Evolutionary conservation across 2,329 filamentous ascomycete genomes (phyloP), one percentile per base, ranked within the genome.

Genomic region (Colletotrichum sojae): DNA sequence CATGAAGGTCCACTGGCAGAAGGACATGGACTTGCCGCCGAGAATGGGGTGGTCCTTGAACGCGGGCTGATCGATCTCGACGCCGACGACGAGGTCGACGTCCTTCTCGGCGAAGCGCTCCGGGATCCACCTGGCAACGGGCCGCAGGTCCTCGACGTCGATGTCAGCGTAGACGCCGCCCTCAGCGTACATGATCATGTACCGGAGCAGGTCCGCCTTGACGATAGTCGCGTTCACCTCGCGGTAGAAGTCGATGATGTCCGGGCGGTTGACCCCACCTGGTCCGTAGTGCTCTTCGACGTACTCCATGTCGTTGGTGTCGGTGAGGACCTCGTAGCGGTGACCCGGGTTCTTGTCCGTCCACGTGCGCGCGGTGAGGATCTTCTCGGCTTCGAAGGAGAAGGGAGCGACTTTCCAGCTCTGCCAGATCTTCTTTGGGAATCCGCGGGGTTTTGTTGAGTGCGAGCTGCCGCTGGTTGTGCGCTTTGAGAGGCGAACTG

Each of bases 1-100:
- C 82, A 92, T 90, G 74, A 93, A 92, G 0, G 91, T 93, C 91
- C 91, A 93, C 75, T 93, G 91, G 76, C 91, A 93, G 76, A 93
- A 93, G 0, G 90, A 93, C 72, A 85, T 83, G 45, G 88, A 92
- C 78, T 93, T 93, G 56, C 84, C 85, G 15, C 91, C 91, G 0
- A 93, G 82, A 39, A 93, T 89, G 2, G 88, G 84, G 75, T 93
- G 91, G 57, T 89, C 79, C 18, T 80, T 81, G 79, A 89, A 92
- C 9, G 88, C 84, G 0, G 91, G 91, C 77, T 92, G 86, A 74
- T 93, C 91, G 66, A 93, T 91, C 76, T 93, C 91, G 1, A 93
- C 83, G 15, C 91, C 90, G 27, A 93, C 86, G 20, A 93, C 88
- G 83, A 93, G 88, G 73, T 92, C 89, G 57, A 93, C 85, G n/a